Conservation (phyloP, 2,329 filamentous ascomycete genomes). For the Cladosporium halotolerans region DNA sequence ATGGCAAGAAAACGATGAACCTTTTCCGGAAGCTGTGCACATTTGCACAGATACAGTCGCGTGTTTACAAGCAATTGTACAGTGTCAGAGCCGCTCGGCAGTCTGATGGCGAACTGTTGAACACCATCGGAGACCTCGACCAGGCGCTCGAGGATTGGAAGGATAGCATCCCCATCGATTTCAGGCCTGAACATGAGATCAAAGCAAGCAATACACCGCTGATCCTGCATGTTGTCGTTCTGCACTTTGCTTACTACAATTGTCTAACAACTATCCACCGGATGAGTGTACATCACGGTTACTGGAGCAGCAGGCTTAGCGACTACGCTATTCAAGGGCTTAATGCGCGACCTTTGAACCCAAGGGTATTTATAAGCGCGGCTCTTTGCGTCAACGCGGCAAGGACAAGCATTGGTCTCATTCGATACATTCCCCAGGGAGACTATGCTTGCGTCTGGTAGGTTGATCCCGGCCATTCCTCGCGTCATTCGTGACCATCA, state of each 20-base stretch:
- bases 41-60: constrained; percentile 85
- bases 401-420: constrained; percentile 81
- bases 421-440: constrained; percentile 93
- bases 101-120: constrained; percentile 84
- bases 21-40: constrained; percentile 89
- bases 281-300: constrained; percentile 96
- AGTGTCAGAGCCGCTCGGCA: constrained; percentile 88
- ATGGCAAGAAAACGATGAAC: constrained; percentile 89
- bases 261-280: constrained; percentile 95
- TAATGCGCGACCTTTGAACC: constrained; percentile 85
- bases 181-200: constrained; percentile 95
- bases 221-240: constrained; percentile 87
- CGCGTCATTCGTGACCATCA: background rate
- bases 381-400: constrained; percentile 89
- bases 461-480: constrained; percentile 29
- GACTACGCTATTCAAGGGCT: constrained; percentile 93
- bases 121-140: constrained; percentile 93
- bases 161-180: constrained; percentile 88
- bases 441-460: constrained; percentile 94
- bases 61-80: constrained; percentile 88
- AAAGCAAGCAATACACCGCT: constrained; percentile 85
- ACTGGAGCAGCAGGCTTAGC: constrained; percentile 92
- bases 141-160: constrained; percentile 84
- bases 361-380: constrained; percentile 88
- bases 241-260: constrained; percentile 98